Conservation (phyloP, 2,329 filamentous ascomycete species). For the Alternaria sp. region DNA sequence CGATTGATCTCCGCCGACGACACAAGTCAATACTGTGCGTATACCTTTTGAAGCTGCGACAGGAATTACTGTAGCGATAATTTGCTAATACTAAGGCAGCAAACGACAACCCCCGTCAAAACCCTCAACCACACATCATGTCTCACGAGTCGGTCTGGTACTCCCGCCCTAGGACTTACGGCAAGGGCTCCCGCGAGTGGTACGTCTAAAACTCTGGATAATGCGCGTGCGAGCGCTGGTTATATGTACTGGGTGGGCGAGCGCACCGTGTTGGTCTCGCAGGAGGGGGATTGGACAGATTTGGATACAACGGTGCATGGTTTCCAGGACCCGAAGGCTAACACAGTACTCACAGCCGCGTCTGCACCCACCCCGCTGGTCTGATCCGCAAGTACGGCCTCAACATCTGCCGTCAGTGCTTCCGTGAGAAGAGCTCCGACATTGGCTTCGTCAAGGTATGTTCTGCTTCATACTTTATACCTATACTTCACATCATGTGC, state of each 20-base stretch:
- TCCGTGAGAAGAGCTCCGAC: constrained; percentile 73
- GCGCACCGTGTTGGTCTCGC: constrained; percentile 33
- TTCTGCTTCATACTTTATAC: not conserved
- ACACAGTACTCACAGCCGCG: constrained; percentile 65
- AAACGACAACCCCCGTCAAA: constrained; percentile 11
- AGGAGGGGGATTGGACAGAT: constrained; percentile 7
- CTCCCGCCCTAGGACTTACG: constrained; percentile 95
- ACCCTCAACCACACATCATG: constrained; percentile 66
- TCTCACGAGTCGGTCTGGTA: constrained; percentile 98
- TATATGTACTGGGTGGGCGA: constrained; percentile 3
- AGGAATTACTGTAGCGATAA: not conserved
- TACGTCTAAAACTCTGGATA: constrained; percentile 62
- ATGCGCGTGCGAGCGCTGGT: not conserved
- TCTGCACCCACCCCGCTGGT: constrained; percentile 96
- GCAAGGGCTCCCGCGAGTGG: constrained; percentile 95
- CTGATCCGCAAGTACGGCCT: constrained; percentile 99
- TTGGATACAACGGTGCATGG: constrained; percentile 3
- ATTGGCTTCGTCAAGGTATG: constrained; percentile 75
- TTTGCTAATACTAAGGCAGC: constrained; percentile 4
- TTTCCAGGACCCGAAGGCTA: constrained; percentile 30
- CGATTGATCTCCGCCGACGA: constrained; percentile 18
- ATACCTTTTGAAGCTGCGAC: not conserved
- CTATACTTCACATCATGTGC: not conserved
- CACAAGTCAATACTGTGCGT: constrained; percentile 19
- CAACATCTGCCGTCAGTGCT: constrained; percentile 79